These are phyloP conservation scores for Canavalia gladiata DNA, from an alignment of 306 rosid species.

Conservation along the genomic window DNA sequence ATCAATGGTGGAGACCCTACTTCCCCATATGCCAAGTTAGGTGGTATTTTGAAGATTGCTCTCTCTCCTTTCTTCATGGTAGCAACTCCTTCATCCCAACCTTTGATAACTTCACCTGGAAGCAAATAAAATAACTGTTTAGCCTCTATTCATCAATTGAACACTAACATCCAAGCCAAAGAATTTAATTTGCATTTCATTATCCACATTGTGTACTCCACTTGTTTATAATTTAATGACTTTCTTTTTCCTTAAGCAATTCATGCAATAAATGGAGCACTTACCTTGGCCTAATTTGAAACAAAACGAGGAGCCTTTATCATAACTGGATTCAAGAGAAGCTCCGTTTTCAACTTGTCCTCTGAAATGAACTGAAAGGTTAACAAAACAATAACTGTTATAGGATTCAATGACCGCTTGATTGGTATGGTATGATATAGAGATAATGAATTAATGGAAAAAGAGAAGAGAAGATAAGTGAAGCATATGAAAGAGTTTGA, in stretches of 20 bases:
- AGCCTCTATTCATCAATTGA: not conserved
- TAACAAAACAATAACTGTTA: not conserved
- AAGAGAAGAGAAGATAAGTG: not conserved
- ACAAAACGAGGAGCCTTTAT: constrained; percentile 57
- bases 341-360: constrained; percentile 60
- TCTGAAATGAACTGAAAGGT: constrained; percentile 62
- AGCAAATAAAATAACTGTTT: constrained; percentile 24
- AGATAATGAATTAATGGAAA: constrained; percentile 2
- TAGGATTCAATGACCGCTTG: constrained; percentile 14
- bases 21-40: constrained; percentile 70
- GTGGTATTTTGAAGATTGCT: constrained; percentile 71
- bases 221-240: not conserved
- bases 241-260: not conserved
- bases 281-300: constrained; percentile 74
- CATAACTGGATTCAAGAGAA: constrained; percentile 56
- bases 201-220: not conserved
- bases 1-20: constrained; percentile 66
- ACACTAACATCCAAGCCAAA: not conserved
- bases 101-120: constrained; percentile 74
- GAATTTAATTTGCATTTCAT: constrained; percentile 14
- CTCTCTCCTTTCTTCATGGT: constrained; percentile 77
- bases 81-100: constrained; percentile 77
- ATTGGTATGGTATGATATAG: not conserved
- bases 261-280: constrained; percentile 16
- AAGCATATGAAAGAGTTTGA: not conserved